These are phyloP conservation scores for Kodamaea anthophila DNA, from an alignment of 1,139 yeast genomes.

Conservation along the genomic window DNA sequence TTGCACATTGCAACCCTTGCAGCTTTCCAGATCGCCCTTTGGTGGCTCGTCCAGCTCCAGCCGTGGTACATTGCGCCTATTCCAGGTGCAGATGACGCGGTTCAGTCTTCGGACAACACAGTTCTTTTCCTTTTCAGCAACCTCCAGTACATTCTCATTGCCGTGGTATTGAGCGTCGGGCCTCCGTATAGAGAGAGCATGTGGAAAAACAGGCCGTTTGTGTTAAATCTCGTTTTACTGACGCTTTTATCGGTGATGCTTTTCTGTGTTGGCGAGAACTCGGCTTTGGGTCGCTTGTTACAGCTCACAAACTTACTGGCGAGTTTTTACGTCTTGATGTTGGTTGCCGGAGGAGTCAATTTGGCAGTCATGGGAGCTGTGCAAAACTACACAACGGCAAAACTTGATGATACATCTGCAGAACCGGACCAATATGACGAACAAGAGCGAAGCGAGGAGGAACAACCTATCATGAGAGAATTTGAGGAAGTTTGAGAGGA, in stretches of 20 bases:
- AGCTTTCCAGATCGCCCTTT: conserved; percentile 59
- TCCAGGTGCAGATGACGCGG: conserved; percentile 81
- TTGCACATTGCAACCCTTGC: conserved; percentile 63
- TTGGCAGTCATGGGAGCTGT: conserved; percentile 42
- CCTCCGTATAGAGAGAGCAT: conserved; percentile 92
- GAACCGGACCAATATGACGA: too few relatives aligned
- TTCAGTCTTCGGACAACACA: conserved; percentile 85
- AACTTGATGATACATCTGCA: too few relatives aligned
- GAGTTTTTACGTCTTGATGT: conserved; percentile 45
- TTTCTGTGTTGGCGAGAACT: conserved; percentile 44
- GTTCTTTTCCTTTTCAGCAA: conserved; percentile 74
- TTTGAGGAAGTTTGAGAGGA: too few relatives aligned
- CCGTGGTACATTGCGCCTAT: conserved; percentile 79
- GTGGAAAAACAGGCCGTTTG: conserved; percentile 61
- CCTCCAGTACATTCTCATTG: conserved; percentile 82
- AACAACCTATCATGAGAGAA: too few relatives aligned
- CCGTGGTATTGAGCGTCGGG: conserved; percentile 79
- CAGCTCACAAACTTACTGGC: conserved; percentile 61
- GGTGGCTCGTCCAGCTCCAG: conserved; percentile 53
- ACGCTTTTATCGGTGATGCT: conserved; percentile 41
- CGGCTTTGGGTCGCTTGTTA: conserved; percentile 60
- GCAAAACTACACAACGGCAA: too few relatives aligned
- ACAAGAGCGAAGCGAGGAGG: too few relatives aligned
- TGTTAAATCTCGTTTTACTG: conserved; percentile 52
- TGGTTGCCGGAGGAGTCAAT: conserved; percentile 39